Evolutionary conservation across 1,139 yeast genomes (phyloP).

Genomic region (Debaryomyces udenii): DNA sequence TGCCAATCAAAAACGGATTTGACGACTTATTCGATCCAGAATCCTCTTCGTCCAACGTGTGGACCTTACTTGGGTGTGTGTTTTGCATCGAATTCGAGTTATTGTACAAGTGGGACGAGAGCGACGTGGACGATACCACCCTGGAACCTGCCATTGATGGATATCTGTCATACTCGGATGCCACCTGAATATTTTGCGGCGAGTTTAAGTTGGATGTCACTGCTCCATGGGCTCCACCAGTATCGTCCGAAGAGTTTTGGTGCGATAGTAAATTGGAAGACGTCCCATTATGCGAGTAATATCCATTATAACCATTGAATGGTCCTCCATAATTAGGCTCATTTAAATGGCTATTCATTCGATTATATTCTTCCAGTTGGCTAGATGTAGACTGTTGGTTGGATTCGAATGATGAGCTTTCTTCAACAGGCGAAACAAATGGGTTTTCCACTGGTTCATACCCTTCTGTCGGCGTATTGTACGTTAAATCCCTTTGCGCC

Average conservation of each 20-base stretch:
- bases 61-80: not conserved
- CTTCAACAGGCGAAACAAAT: conserved; percentile 6
- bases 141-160: conserved; percentile 56
- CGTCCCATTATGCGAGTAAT: conserved; percentile 33
- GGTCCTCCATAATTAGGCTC: conserved; percentile 1
- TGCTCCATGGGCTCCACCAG: conserved; percentile 5
- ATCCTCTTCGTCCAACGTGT: conserved; percentile 15
- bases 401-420: conserved; percentile 6
- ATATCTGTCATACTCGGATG: conserved; percentile 61
- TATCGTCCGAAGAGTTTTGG: conserved; percentile 30
- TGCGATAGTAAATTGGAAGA: conserved; percentile 41
- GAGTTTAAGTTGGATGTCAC: not conserved
- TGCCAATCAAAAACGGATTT: conserved; percentile 23
- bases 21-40: conserved; percentile 21
- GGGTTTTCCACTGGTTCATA: conserved; percentile 6
- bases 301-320: conserved; percentile 5
- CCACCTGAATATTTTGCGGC: conserved; percentile 31
- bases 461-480: conserved; percentile 26
- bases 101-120: conserved; percentile 31
- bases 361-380: conserved; percentile 7
- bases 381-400: conserved; percentile 8
- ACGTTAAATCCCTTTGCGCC: conserved; percentile 43
- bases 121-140: conserved; percentile 48
- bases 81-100: conserved; percentile 8
- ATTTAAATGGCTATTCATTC: conserved; percentile 5